phyloP scores from a whole-genome alignment of 306 rosid species.

The Rosa chinensis region DNA sequence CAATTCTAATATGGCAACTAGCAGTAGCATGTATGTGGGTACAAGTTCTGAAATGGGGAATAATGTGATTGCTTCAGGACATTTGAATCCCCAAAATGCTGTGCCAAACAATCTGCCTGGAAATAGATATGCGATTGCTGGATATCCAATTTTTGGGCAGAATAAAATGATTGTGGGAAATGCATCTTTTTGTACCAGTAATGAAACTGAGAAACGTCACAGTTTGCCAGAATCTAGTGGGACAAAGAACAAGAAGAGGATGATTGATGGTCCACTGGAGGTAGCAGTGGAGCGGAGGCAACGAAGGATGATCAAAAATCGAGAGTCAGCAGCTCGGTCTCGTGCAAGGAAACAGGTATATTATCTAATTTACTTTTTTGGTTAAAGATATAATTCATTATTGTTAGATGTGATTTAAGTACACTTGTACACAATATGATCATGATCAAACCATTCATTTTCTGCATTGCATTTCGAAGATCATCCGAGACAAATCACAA shows the following conservation, averaged over 20 bases:
- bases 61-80: slow-evolving; percentile 24
- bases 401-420: neutral
- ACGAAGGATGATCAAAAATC: slow-evolving; percentile 78
- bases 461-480: neutral
- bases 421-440: neutral
- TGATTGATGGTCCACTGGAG: slow-evolving; percentile 55
- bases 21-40: slow-evolving; percentile 6
- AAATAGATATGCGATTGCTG: slow-evolving; percentile 6
- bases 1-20: slow-evolving; percentile 7
- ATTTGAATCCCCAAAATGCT: slow-evolving; percentile 23
- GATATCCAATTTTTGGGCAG: slow-evolving; percentile 38
- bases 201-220: slow-evolving; percentile 29
- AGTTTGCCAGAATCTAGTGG: slow-evolving; percentile 36
- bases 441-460: neutral
- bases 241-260: slow-evolving; percentile 39
- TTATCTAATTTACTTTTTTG: neutral
- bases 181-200: neutral
- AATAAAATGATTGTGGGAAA: slow-evolving; percentile 28
- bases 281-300: slow-evolving; percentile 65
- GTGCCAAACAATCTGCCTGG: slow-evolving; percentile 20
- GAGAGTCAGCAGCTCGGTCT: slow-evolving; percentile 83
- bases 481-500: neutral
- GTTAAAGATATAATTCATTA: neutral
- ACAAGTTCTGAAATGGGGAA: slow-evolving; percentile 31
- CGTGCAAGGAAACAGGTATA: slow-evolving; percentile 75